These are phyloP conservation scores for Pleurotus platypus DNA, from an alignment of 768 basidiomycete species.

Conservation along the genomic window DNA sequence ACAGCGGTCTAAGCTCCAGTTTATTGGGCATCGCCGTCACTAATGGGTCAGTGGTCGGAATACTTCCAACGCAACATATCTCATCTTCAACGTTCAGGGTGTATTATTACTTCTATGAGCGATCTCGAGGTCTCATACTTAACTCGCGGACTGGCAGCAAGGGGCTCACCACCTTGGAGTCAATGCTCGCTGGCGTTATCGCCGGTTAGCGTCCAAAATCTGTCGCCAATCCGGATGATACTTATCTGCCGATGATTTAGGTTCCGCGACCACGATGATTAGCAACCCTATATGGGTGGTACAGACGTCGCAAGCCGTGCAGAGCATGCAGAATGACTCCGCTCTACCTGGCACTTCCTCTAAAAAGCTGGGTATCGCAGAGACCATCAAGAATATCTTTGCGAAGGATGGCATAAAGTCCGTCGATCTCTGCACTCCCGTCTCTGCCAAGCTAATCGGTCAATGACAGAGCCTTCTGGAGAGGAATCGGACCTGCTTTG, in stretches of 20 bases:
- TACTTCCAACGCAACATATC: background rate
- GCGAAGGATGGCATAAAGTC: conserved; percentile 70
- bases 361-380: conserved; percentile 60
- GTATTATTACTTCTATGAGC: conserved; percentile 92
- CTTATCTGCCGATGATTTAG: conserved; percentile 32
- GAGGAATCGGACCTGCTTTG: conserved; percentile 79
- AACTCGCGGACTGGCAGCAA: conserved; percentile 55
- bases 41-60: conserved; percentile 60
- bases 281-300: conserved; percentile 98
- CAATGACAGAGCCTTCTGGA: background rate
- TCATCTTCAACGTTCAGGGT: conserved; percentile 45
- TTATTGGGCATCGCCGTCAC: conserved; percentile 90
- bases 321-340: conserved; percentile 37
- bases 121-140: conserved; percentile 55
- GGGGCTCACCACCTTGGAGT: conserved; percentile 80
- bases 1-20: conserved; percentile 82
- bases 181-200: conserved; percentile 83
- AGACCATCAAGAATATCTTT: conserved; percentile 82
- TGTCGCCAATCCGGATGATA: background rate
- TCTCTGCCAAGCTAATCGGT: background rate
- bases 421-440: conserved; percentile 39
- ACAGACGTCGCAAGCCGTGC: conserved; percentile 84
- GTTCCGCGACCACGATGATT: conserved; percentile 82
- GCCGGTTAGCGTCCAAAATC: conserved; percentile 51
- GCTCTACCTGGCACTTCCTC: conserved; percentile 13